phyloP scores from a whole-genome alignment of 2,329 filamentous ascomycete species.

The Botrytis porri region DNA sequence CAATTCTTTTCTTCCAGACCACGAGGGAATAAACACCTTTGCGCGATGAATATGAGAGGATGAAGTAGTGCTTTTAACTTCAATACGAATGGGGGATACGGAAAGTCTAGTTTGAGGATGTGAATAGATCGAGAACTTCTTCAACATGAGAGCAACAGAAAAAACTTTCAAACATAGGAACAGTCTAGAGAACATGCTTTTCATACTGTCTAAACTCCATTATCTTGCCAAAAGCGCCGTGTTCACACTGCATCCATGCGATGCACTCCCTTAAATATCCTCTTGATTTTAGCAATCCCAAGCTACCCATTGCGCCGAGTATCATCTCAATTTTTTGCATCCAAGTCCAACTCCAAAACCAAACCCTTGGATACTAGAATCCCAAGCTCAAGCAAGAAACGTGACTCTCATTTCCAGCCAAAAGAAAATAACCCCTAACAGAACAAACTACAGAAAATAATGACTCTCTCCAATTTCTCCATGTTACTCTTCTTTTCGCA shows the following conservation, averaged over 20 bases:
- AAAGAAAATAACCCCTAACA: neutral
- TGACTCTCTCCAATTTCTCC: neutral
- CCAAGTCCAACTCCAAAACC: too few species aligned
- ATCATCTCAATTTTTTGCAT: too few species aligned
- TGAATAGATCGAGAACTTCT: neutral
- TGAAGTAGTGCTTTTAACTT: neutral
- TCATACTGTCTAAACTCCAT: neutral
- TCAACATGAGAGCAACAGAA: neutral
- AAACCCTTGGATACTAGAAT: neutral
- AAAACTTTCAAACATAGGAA: accelerated
- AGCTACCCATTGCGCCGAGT: neutral
- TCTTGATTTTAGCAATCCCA: neutral
- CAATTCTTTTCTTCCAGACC: neutral
- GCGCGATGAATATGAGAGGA: neutral
- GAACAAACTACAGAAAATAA: neutral
- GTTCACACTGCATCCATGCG: neutral
- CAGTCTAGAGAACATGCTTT: accelerated
- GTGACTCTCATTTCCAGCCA: too few species aligned
- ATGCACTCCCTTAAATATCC: neutral
- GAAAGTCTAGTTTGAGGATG: neutral
- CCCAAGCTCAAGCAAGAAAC: neutral
- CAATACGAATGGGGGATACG: neutral
- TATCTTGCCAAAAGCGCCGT: neutral
- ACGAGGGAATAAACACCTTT: neutral
- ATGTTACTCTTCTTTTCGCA: neutral